Base-by-base conservation (phyloP, 306 rosid genomes). In the Urtica urens region DNA sequence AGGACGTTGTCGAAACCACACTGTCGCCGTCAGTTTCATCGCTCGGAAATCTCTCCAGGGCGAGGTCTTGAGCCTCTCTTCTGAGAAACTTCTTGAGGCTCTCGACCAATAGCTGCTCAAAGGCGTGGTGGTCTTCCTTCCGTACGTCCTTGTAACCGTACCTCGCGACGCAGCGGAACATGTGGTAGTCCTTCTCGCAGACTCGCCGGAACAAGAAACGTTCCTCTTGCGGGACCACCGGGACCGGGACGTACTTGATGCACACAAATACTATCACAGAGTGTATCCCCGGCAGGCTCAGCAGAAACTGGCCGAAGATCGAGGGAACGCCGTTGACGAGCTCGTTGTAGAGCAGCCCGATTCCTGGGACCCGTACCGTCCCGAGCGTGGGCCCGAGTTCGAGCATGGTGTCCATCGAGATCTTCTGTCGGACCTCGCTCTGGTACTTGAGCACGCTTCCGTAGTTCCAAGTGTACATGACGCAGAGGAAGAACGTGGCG, bases 391-490 rank as follows among this genome's bases (percentile, higher is more conserved):
- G 81, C 54, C 95, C 92, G 18, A 90, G 87, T 31, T 90, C 94
- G n/a, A 49, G 76, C 93, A 90, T 69, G 37, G 68, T 69, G 66
- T 90, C 92, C 76, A 71, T 49, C 37, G 95, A 79, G 27, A 90
- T 77, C 78, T 81, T 90, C 72, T 74, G 84, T 63, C 87, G 65
- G 16, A 90, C 79, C 70, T 90, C 83, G 20, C 94, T 79, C 57
- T 42, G 82, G 64, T 90, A 90, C 70, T 81, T 90, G 79, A 90
- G 67, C 41, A 90, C 95, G 39, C 97, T 90, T 20, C 97, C 97
- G 24, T 81, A 90, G 84, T 90, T 90, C 97, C 97, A 90, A 0
- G 74, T 90, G 82, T 90, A 90, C 97, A 90, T 90, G 66, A 84
- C 69, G 31, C 82, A 70, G 50, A 90, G 94, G 73, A 90, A 90